Conservation (phyloP, 768 basidiomycete species). For the Amanita pallidorosea region DNA sequence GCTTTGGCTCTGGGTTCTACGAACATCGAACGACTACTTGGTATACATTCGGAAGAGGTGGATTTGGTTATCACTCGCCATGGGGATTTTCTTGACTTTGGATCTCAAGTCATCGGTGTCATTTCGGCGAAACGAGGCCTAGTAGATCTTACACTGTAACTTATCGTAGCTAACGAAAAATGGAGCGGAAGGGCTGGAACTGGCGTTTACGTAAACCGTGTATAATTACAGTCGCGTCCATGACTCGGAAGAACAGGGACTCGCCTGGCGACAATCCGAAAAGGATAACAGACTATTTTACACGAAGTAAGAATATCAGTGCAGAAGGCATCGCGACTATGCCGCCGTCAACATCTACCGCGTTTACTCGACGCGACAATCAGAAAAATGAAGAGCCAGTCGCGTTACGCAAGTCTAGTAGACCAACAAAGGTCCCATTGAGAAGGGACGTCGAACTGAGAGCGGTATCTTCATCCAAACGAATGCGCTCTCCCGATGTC, state of each 20-base stretch:
- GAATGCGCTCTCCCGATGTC: constrained; percentile 3
- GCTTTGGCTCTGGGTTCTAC: constrained; percentile 36
- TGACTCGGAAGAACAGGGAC: neutral
- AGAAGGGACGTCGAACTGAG: neutral
- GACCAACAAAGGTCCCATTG: neutral
- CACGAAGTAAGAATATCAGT: neutral
- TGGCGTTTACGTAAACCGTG: neutral
- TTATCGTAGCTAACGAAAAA: too few relatives aligned
- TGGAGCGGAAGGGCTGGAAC: too few relatives aligned
- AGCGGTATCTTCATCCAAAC: neutral
- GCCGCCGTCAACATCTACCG: neutral
- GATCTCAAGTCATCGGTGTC: constrained; percentile 40
- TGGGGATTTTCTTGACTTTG: constrained; percentile 38
- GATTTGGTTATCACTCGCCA: constrained; percentile 51
- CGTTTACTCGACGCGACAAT: neutral
- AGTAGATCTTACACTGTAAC: constrained; percentile 30
- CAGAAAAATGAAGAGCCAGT: neutral
- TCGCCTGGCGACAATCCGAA: neutral
- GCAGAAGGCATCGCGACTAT: neutral
- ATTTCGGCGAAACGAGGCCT: constrained; percentile 32
- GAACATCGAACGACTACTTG: constrained; percentile 31
- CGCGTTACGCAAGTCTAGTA: neutral
- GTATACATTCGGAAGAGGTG: constrained; percentile 22
- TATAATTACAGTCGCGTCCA: neutral
- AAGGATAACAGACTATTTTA: constrained; percentile 3